Evolutionary conservation across 208 protist species (phyloP).

Genomic region (Crithidia thermophila): DNA sequence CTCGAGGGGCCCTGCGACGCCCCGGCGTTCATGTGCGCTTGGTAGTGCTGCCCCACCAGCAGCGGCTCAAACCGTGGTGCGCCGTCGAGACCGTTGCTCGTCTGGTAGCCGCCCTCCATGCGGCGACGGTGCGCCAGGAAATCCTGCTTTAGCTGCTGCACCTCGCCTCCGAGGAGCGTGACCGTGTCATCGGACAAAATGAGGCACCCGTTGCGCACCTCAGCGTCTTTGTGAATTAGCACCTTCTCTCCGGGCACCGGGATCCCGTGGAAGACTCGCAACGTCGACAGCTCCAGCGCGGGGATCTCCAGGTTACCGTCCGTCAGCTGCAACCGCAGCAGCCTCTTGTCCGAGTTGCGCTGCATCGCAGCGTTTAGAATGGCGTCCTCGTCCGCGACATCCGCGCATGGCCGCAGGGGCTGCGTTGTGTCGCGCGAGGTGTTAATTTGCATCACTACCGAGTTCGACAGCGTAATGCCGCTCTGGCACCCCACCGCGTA

Average conservation of each 20-base stretch:
- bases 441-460: constrained; percentile 78
- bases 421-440: constrained; percentile 80
- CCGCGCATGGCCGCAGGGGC: constrained; percentile 72
- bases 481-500: constrained; percentile 56
- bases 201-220: constrained; percentile 77
- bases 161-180: constrained; percentile 65
- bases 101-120: constrained; percentile 50
- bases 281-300: constrained; percentile 73
- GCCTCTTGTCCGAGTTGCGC: constrained; percentile 47
- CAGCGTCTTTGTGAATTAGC: constrained; percentile 56
- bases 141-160: constrained; percentile 72
- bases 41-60: constrained; percentile 38
- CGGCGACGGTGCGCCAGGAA: constrained; percentile 56
- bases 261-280: constrained; percentile 58
- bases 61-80: constrained; percentile 79
- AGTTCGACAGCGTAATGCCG: constrained; percentile 35
- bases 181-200: constrained; percentile 71
- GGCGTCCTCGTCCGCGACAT: constrained; percentile 57
- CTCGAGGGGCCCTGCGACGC: background rate
- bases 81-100: constrained; percentile 57
- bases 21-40: background rate
- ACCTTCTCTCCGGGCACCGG: constrained; percentile 81
- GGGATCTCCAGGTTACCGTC: constrained; percentile 75
- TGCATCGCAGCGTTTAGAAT: constrained; percentile 49
- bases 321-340: constrained; percentile 73